Percentiles rank a stretch among this genome's conserved stretches.
Conservation (phyloP, 345 rosid genomes). For the Euphorbia lathyris region DNA sequence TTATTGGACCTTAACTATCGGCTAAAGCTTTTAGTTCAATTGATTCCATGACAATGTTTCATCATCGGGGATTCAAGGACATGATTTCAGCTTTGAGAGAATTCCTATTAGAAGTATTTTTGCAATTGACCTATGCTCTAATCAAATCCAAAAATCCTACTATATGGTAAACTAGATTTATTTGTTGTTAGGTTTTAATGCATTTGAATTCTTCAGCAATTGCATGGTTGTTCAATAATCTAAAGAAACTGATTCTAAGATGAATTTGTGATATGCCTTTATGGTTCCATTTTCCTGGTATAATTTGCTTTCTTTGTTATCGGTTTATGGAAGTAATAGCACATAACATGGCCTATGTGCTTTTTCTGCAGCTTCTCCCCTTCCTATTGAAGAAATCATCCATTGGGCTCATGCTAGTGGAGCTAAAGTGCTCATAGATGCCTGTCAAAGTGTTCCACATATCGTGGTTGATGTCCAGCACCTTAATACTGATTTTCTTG, state of each 20-base stretch:
- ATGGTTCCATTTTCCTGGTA: background rate
- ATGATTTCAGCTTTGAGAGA: background rate
- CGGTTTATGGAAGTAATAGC: background rate
- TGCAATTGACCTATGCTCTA: background rate
- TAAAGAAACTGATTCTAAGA: background rate
- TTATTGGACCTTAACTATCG: too few species aligned
- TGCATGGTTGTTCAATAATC: background rate
- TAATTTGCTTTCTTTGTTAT: background rate
- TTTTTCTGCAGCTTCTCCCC: slow-evolving; percentile 60
- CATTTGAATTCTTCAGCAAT: background rate
- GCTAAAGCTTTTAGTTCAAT: too few species aligned
- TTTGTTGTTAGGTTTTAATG: background rate
- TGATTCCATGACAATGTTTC: too few species aligned
- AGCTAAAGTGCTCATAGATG: slow-evolving; percentile 89
- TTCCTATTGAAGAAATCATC: slow-evolving; percentile 70
- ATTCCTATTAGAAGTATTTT: background rate
- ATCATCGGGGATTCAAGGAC: too few species aligned
- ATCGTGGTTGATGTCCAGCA: slow-evolving; percentile 82
- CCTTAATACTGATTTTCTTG: slow-evolving; percentile 85
- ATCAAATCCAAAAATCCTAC: background rate
- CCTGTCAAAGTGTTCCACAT: slow-evolving; percentile 97
- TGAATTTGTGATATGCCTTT: background rate
- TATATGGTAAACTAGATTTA: too few species aligned
- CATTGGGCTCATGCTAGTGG: slow-evolving; percentile 69
- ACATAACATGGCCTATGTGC: background rate